Percentiles rank a stretch among this genome's conserved stretches.
phyloP scores from a whole-genome alignment of 345 rosid species.

The Pugionium dolabratum region DNA sequence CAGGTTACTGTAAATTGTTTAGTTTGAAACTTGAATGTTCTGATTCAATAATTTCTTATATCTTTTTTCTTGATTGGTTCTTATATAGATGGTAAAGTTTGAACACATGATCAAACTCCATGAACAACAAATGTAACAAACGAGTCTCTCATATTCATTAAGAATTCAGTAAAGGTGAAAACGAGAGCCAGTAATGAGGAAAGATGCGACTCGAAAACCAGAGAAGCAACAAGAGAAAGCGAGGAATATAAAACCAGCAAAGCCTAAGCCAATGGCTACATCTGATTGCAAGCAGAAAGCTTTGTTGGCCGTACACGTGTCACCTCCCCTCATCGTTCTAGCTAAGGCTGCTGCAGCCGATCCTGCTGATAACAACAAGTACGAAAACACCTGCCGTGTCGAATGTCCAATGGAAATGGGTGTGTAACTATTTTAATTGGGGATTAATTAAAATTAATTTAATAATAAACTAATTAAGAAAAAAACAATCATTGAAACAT shows the following conservation, averaged over 20 bases:
- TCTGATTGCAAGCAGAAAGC: slow-evolving; percentile 81
- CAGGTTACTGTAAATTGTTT: slow-evolving; percentile 11
- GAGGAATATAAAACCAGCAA: slow-evolving; percentile 72
- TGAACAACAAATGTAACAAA: neutral
- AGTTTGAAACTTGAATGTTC: slow-evolving; percentile 7
- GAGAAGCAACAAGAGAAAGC: slow-evolving; percentile 74
- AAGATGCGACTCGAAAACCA: slow-evolving; percentile 81
- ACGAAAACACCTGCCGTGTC: slow-evolving; percentile 68
- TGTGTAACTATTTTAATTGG: slow-evolving; percentile 6
- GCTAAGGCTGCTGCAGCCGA: slow-evolving; percentile 75
- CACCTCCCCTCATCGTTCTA: slow-evolving; percentile 57
- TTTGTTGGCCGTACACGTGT: slow-evolving; percentile 48
- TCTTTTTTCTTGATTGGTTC: neutral
- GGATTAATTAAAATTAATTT: neutral
- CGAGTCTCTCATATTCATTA: neutral
- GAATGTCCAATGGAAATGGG: neutral
- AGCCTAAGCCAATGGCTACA: slow-evolving; percentile 73
- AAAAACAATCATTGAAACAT: slow-evolving; percentile 32
- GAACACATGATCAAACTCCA: neutral
- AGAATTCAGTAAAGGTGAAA: slow-evolving; percentile 52
- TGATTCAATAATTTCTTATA: neutral
- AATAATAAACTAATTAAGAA: neutral
- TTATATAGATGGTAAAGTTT: too few species aligned
- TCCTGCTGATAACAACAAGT: slow-evolving; percentile 75
- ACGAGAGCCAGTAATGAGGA: slow-evolving; percentile 84